Conservation (phyloP, 345 rosid genomes). For the Atalantia buxifolia region DNA sequence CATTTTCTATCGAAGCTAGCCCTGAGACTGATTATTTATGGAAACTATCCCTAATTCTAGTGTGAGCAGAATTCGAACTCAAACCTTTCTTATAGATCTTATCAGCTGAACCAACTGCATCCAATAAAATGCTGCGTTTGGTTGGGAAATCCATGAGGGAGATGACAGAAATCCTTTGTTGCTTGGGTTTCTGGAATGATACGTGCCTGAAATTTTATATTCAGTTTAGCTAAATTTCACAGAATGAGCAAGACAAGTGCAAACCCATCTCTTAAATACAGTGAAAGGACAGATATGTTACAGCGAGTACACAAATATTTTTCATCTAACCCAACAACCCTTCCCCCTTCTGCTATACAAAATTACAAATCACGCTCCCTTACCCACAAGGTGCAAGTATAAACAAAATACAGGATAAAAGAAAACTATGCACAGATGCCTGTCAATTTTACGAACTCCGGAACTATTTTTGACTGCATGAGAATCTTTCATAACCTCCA, state of each 20-base stretch:
- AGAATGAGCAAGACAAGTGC: neutral
- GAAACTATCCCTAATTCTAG: neutral
- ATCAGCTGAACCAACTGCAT: too few relatives aligned
- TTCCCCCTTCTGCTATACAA: constrained; percentile 3
- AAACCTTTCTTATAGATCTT: too few relatives aligned
- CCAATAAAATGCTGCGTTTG: too few relatives aligned
- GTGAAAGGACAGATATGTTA: neutral
- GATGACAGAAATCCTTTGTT: neutral
- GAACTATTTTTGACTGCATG: neutral
- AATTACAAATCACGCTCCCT: neutral
- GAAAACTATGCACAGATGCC: neutral
- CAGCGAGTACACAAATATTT: neutral
- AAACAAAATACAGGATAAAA: neutral
- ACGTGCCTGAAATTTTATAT: too few relatives aligned
- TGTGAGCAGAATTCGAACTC: too few relatives aligned
- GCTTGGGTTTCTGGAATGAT: neutral
- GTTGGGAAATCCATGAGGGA: neutral
- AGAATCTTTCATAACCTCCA: neutral
- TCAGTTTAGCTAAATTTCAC: neutral
- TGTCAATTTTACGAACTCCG: neutral
- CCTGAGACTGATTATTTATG: neutral
- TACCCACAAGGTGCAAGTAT: neutral
- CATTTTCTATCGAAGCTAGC: neutral
- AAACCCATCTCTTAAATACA: neutral
- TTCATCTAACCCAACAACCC: neutral